A percentile compares a stretch with the other conserved stretches of the same genome.
Conservation (phyloP, 164 flowering plant species). For the Macadamia integrifolia region DNA sequence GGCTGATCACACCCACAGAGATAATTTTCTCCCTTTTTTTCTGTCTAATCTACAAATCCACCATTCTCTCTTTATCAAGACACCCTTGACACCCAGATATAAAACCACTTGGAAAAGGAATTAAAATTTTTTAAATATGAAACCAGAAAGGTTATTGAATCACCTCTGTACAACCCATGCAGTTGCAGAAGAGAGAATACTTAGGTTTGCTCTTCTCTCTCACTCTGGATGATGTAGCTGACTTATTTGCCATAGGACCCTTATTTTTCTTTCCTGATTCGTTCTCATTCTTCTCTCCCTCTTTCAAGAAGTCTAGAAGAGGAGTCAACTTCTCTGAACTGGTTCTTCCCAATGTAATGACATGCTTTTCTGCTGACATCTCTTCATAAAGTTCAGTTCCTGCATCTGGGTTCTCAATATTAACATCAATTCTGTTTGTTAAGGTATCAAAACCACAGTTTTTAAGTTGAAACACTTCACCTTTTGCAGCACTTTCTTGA, state of each 20-base stretch:
- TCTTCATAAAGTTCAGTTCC: constrained; percentile 9
- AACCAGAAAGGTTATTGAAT: constrained; percentile 6
- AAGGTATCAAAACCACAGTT: constrained; percentile 11
- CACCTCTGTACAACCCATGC: constrained; percentile 52
- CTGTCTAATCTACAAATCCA: not conserved
- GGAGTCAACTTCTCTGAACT: constrained; percentile 34
- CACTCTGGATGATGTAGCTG: constrained; percentile 19
- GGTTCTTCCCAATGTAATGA: constrained; percentile 28
- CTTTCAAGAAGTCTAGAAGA: constrained; percentile 27
- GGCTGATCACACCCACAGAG: not conserved
- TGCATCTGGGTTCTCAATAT: constrained; percentile 6
- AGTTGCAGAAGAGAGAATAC: constrained; percentile 40
- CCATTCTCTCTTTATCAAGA: too few relatives aligned
- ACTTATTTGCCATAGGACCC: constrained; percentile 12
- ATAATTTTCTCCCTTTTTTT: not conserved
- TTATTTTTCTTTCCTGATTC: constrained; percentile 22
- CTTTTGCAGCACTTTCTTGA: constrained; percentile 20
- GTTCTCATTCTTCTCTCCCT: constrained; percentile 18
- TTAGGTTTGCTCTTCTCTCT: constrained; percentile 34
- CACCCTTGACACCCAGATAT: constrained; percentile 3
- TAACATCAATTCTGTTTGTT: constrained; percentile 10
- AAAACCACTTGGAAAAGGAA: not conserved
- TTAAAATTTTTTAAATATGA: not conserved
- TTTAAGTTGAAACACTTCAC: constrained; percentile 2
- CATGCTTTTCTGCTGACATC: constrained; percentile 28